Conservation (phyloP, 192 early-diverging fungal genomes). For the Coemansia sp. region DNA sequence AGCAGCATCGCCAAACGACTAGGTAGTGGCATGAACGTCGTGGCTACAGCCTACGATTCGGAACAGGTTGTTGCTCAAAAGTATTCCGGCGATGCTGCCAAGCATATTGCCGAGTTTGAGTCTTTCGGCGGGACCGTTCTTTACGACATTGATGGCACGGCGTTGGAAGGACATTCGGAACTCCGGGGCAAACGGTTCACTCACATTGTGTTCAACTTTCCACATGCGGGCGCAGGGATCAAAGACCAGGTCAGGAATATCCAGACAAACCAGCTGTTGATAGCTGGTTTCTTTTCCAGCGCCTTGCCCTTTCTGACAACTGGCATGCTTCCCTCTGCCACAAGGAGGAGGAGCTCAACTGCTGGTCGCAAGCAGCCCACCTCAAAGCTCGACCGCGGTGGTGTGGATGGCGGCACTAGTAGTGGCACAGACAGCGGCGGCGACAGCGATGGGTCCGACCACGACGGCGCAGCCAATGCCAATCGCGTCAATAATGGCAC, state of each 20-base stretch:
- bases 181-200: constrained; percentile 62
- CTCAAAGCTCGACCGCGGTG: not conserved
- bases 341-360: not conserved
- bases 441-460: not conserved
- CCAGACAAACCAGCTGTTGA: constrained; percentile 66
- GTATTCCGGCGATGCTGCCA: constrained; percentile 59
- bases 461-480: not conserved
- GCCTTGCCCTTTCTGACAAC: constrained; percentile 53
- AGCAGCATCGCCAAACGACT: constrained; percentile 60
- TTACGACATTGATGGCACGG: constrained; percentile 76
- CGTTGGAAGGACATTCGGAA: constrained; percentile 54
- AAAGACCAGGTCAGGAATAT: constrained; percentile 91
- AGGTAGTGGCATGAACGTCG: constrained; percentile 55
- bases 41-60: constrained; percentile 75
- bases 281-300: constrained; percentile 62
- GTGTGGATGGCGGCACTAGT: not conserved
- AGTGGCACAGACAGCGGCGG: not conserved
- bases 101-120: constrained; percentile 57
- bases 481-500: not conserved
- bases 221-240: constrained; percentile 86
- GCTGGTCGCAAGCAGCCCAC: not conserved
- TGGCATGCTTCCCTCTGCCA: not conserved
- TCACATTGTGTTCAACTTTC: constrained; percentile 94
- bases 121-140: constrained; percentile 65
- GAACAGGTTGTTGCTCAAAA: constrained; percentile 64